phyloP scores from a whole-genome alignment of 2,329 filamentous ascomycete genomes.

The Fusarium cicatricum region DNA sequence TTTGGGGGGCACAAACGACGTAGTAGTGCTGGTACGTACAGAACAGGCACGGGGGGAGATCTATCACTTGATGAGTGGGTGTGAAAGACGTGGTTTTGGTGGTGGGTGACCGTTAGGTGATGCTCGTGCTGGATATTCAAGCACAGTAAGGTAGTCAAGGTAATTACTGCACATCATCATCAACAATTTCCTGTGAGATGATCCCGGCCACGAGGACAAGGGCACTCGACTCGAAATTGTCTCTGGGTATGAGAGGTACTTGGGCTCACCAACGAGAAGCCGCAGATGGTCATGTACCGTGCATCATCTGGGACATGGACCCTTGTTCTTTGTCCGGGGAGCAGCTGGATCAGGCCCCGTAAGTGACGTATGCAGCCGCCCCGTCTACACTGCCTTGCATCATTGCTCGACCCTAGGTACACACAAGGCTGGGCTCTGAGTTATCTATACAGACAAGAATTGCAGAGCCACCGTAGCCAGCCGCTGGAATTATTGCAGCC shows the following conservation, averaged over 20 bases:
- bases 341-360: slow-evolving; percentile 22
- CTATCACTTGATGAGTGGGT: slow-evolving; percentile 32
- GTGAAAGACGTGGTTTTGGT: slow-evolving; percentile 13
- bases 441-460: too few relatives aligned
- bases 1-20: slow-evolving; percentile 22
- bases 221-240: background rate
- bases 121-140: background rate
- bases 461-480: slow-evolving; percentile 6
- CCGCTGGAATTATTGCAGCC: background rate
- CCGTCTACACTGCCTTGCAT: slow-evolving; percentile 33
- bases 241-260: background rate
- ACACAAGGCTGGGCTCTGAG: slow-evolving; percentile 17
- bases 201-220: too few relatives aligned
- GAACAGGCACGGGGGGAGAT: slow-evolving; percentile 26
- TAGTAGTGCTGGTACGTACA: background rate
- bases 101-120: slow-evolving; percentile 11
- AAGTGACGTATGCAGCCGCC: slow-evolving; percentile 30
- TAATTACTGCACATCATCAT: background rate
- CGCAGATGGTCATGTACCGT: background rate
- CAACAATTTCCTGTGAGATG: background rate
- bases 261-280: too few relatives aligned
- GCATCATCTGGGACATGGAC: background rate
- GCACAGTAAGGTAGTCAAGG: too few relatives aligned
- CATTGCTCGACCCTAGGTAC: slow-evolving; percentile 7
- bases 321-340: slow-evolving; percentile 22